phyloP scores from a whole-genome alignment of 2,329 filamentous ascomycete species.

The Tolypocladium ophioglossoides region DNA sequence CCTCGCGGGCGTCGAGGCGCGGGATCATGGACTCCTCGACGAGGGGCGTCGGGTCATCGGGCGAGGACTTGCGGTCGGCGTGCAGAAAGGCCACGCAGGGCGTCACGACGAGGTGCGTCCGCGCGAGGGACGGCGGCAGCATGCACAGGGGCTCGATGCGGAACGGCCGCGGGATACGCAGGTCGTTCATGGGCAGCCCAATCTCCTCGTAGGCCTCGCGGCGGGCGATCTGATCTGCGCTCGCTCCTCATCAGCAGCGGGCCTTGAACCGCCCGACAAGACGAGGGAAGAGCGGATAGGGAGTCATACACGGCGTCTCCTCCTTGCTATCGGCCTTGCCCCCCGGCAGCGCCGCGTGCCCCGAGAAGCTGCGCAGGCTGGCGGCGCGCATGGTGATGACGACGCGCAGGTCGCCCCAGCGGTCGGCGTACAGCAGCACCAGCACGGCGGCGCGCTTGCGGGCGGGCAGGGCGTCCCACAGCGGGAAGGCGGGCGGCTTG shows the following conservation, averaged over 20 bases:
- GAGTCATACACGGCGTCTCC: conserved; percentile 48
- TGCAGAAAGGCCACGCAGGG: conserved; percentile 73
- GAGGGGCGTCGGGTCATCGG: conserved; percentile 23
- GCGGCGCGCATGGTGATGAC: conserved; percentile 60
- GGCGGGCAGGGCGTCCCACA: conserved; percentile 51
- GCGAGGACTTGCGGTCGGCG: conserved; percentile 34
- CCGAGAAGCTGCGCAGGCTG: conserved; percentile 58
- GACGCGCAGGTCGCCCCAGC: conserved; percentile 63
- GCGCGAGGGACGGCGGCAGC: conserved; percentile 65
- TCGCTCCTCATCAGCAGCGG: conserved; percentile 5
- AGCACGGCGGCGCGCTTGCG: conserved; percentile 75
- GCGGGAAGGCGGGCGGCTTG: conserved; percentile 47
- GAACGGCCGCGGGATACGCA: conserved; percentile 64
- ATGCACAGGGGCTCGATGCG: conserved; percentile 79
- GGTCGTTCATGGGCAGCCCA: conserved; percentile 65
- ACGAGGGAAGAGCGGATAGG: neutral
- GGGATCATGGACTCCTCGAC: conserved; percentile 68
- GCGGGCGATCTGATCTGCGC: conserved; percentile 65
- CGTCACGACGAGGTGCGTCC: conserved; percentile 62
- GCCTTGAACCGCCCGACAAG: too few species aligned
- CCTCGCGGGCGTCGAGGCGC: conserved; percentile 75
- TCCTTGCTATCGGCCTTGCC: conserved; percentile 53
- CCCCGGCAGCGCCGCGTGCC: conserved; percentile 78
- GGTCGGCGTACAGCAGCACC: conserved; percentile 79
- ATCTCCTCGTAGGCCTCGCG: conserved; percentile 92